Conservation (phyloP, 352 stramenopile genomes). For the Globisporangium solare region DNA sequence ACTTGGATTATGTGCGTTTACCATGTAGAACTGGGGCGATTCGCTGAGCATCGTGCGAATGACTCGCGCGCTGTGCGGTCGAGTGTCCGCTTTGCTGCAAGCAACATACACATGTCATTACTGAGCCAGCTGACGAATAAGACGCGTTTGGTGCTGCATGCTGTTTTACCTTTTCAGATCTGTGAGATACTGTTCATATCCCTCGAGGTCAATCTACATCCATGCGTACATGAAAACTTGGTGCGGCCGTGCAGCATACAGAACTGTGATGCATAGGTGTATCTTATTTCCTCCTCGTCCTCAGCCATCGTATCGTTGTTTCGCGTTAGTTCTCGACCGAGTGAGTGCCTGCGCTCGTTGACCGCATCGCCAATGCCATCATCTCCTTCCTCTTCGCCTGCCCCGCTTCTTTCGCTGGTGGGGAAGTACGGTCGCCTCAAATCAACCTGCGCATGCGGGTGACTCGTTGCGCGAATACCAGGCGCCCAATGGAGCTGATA, state of each 20-base stretch:
- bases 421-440: background rate
- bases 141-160: too few species aligned
- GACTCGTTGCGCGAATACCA: background rate
- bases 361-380: background rate
- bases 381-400: slow-evolving; percentile 6
- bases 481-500: too few species aligned
- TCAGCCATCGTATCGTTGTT: slow-evolving; percentile 2
- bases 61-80: slow-evolving; percentile 34
- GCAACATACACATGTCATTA: background rate
- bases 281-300: slow-evolving; percentile 22
- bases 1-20: slow-evolving; percentile 32
- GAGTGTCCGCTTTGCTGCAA: slow-evolving; percentile 28
- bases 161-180: slow-evolving; percentile 38
- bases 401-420: background rate
- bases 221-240: background rate
- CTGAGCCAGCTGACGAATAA: too few species aligned
- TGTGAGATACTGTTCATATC: slow-evolving; percentile 53
- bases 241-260: too few species aligned
- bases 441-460: slow-evolving; percentile 6
- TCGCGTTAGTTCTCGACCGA: background rate
- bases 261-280: background rate
- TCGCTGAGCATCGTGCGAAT: slow-evolving; percentile 37
- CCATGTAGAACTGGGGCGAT: slow-evolving; percentile 53
- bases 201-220: slow-evolving; percentile 50
- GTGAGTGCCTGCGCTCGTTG: background rate